A percentile compares a stretch with the other conserved stretches of the same genome.
Evolutionary conservation across 306 rosid genomes (phyloP).

Genomic region (Prunus mongolica): DNA sequence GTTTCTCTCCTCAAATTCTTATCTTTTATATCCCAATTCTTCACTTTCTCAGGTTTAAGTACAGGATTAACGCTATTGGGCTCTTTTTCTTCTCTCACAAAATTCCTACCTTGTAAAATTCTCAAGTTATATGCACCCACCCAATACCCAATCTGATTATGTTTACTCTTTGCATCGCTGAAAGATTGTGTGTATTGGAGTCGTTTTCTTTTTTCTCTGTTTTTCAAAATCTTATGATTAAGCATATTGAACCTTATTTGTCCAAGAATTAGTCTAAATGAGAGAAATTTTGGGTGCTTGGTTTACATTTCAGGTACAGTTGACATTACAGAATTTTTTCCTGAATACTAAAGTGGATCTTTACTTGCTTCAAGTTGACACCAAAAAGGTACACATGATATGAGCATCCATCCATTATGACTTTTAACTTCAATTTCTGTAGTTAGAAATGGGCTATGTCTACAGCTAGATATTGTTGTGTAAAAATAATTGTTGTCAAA

Average conservation of each 20-base stretch:
- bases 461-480: neutral
- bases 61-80: neutral
- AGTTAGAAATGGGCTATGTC: neutral
- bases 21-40: neutral
- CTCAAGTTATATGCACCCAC: neutral
- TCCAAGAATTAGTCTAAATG: neutral
- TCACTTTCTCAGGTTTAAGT: neutral
- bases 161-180: neutral
- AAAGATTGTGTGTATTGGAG: neutral
- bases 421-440: neutral
- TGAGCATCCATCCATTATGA: neutral
- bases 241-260: neutral
- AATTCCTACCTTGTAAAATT: neutral
- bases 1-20: slow-evolving; percentile 23
- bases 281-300: neutral
- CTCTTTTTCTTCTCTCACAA: neutral
- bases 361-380: slow-evolving; percentile 79
- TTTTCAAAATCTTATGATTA: neutral
- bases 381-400: slow-evolving; percentile 47
- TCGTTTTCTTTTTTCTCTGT: neutral
- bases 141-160: neutral
- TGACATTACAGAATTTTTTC: slow-evolving; percentile 62
- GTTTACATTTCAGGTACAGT: slow-evolving; percentile 48
- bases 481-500: neutral
- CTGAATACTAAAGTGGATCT: slow-evolving; percentile 49